Evolutionary conservation across 2,329 filamentous ascomycete genomes (phyloP), one percentile per base, ranked within the genome.

Genomic region (Fonsecaea pedrosoi): DNA sequence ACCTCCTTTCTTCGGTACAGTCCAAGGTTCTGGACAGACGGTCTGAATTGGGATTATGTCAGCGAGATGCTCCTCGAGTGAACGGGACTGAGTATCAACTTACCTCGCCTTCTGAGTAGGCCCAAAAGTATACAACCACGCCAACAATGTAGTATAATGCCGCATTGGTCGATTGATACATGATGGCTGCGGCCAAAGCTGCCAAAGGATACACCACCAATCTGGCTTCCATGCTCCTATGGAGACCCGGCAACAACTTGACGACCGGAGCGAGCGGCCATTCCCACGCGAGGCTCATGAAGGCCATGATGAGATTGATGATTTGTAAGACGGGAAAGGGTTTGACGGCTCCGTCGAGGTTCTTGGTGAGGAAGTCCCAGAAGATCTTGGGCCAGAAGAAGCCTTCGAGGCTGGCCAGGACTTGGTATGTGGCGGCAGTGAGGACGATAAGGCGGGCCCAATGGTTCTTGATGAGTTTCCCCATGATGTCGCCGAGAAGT

Each of bases 311-410:
- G 30, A 99, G 82, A 76, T 99, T 99, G 81, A 98, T 85, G 75
- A 90, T 91, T 78, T 99, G 95, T 15, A 99, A 84, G 59, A 93
- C 83, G 1, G 95, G 95, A n/a, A 95, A 79, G 0, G 94, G 94
- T 75, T 91, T 93, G 69, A 98, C 92, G 57, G 90, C 91, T 63
- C 83, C 85, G 77, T 99, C 92, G 73, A 99, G 88, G 74, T 92
- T 93, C 76, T 92, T 93, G 68, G 94, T 97, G 72, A 95, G 81
- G 78, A 97, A 97, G 80, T 99, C 95, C 90, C 92, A 99, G 82
- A 99, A 96, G 77, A 99, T 90, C 80, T 99, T 99, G 72, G 95
- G 95, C 93, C 94, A 99, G 86, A 99, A 94, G 85, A 95, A 97
- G 75, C 87, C 89, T 81, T 96, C 87, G 64, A 99, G 82, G 15